These are phyloP conservation scores for Ceraceosorus guamensis DNA, from an alignment of 1,284 basidiomycete genomes.

Conservation along the genomic window DNA sequence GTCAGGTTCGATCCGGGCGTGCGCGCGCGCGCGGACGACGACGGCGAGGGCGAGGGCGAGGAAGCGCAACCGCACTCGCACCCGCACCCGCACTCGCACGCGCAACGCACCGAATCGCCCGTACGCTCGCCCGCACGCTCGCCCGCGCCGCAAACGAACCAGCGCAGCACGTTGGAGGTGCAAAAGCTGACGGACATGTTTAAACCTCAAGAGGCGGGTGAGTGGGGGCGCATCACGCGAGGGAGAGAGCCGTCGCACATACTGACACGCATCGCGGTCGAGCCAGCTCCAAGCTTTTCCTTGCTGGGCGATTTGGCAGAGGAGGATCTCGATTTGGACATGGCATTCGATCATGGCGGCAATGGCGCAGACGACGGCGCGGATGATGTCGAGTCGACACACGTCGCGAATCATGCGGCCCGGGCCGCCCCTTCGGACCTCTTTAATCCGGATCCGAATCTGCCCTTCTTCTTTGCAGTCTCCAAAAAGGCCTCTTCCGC, in stretches of 20 bases:
- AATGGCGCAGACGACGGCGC: too few species aligned
- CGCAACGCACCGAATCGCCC: background rate
- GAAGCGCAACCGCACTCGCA: background rate
- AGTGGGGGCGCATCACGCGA: too few species aligned
- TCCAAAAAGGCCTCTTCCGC: background rate
- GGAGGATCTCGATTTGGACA: background rate
- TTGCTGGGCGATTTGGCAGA: constrained; percentile 27
- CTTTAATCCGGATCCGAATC: background rate
- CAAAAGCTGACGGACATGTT: constrained; percentile 42
- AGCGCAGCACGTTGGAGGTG: constrained; percentile 13
- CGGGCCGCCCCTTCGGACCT: too few species aligned
- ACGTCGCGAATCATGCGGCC: too few species aligned
- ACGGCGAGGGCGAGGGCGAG: constrained; percentile 1
- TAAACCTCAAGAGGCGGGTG: constrained; percentile 26
- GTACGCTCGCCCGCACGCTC: background rate
- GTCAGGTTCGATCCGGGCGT: constrained; percentile 23
- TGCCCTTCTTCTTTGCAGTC: background rate
- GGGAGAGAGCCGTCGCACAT: too few species aligned
- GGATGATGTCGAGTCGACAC: too few species aligned
- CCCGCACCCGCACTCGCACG: background rate
- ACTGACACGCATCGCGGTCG: too few species aligned
- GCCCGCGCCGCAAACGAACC: background rate
- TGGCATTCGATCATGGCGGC: background rate
- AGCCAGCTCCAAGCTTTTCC: constrained; percentile 23
- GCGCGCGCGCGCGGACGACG: background rate